Base-by-base conservation (phyloP, 768 basidiomycete species). In the Hemileccinum impolitum region DNA sequence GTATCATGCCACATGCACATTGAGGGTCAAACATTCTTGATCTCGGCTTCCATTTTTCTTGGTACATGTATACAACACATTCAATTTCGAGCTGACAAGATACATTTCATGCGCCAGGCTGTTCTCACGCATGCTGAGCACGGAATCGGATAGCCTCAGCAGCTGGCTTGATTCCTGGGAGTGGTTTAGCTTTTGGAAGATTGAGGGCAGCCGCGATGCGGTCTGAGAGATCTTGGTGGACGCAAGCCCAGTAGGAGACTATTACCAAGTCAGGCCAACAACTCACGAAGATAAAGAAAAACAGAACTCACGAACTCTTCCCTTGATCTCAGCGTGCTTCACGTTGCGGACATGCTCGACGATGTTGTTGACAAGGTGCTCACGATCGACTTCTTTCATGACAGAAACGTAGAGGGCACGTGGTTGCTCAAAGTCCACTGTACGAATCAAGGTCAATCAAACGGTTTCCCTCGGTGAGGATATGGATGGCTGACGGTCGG, bases 341-440 rank as follows among this genome's bases (percentile, higher is more conserved):
- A 81, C 85, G 30, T 58, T 60, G 37, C 76, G 70, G 60, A 86
- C 74, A 68, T 87, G 83, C 1, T 70, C 84, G 21, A 81, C 73
- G 40, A 91, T 68, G 63, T 91, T 91, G 61, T 71, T 64, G 48
- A 90, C 78, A 44, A 84, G 81, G 56, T 83, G 79, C 51, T 78
- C 74, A 32, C 81, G 74, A 55, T 77, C 75, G 23, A 71, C 63
- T 50, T 87, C 80, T 47, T 74, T 76, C 77, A 84, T 80, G n/a
- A 90, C 87, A 55, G 75, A 80, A 50, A 58, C 62, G 75, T 81
- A 90, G 46, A 90, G 67, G 19, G 74, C 79, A 49, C 87, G 83
- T 12, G 88, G 88, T 64, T 90, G 89, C 71, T 90, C 88, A 59
- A 90, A 91, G 73, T 91, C 88, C 56, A 90, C 86, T 88, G 47